A percentile compares a stretch with the other conserved stretches of the same genome.
Conservation (phyloP, 768 basidiomycete species). For the Boletus rufocinnamomeus region DNA sequence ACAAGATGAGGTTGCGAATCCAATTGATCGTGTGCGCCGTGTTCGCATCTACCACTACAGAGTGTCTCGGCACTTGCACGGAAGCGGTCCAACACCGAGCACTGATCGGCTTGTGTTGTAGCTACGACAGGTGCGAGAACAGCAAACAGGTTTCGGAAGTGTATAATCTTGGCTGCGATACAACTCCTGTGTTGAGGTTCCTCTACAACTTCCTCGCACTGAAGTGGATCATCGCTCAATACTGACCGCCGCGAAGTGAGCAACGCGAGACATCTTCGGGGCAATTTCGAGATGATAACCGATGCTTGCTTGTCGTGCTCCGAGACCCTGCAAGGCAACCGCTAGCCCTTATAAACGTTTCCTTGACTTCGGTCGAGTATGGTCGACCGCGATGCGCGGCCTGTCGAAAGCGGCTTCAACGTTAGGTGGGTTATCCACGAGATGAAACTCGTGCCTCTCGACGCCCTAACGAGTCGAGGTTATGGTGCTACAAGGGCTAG, state of each 20-base stretch:
- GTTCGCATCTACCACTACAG: conserved; percentile 20
- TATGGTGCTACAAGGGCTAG: background rate
- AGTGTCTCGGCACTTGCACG: conserved; percentile 1
- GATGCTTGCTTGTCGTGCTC: conserved; percentile 20
- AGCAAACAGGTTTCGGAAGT: no score
- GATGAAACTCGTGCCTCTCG: background rate
- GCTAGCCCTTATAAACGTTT: background rate
- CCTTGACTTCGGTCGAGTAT: background rate
- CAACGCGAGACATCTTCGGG: conserved; percentile 17
- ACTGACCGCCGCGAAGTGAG: conserved; percentile 35
- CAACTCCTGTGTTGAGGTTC: no score
- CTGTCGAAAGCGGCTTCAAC: background rate
- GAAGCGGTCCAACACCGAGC: no score
- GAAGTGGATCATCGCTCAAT: no score
- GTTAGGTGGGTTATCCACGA: background rate
- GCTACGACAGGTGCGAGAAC: no score
- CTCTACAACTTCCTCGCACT: no score
- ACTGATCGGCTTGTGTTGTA: no score
- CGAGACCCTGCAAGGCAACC: conserved; percentile 10
- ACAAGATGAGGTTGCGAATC: conserved; percentile 4
- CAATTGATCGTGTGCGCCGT: conserved; percentile 3
- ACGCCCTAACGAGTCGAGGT: background rate
- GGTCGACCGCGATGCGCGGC: background rate
- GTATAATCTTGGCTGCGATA: no score
- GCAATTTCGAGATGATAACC: conserved; percentile 22